These are phyloP conservation scores for Raffaelea albimanens DNA, from an alignment of 2,329 filamentous ascomycete genomes.

Conservation along the genomic window DNA sequence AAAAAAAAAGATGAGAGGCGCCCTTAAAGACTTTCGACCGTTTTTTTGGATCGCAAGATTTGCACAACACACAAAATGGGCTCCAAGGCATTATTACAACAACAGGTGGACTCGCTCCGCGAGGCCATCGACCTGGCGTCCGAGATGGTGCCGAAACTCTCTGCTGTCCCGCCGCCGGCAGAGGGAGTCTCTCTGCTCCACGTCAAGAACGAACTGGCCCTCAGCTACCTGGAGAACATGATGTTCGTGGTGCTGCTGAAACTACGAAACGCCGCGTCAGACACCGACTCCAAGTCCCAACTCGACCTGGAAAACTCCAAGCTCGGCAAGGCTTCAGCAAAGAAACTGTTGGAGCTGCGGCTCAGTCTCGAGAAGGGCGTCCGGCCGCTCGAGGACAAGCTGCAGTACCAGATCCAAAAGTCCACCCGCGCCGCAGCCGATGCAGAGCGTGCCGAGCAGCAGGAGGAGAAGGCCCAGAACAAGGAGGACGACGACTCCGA, in stretches of 20 bases:
- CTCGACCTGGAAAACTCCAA: slow-evolving; percentile 25
- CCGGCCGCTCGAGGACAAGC: slow-evolving; percentile 74
- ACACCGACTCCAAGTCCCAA: background rate
- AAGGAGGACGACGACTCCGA: slow-evolving; percentile 22
- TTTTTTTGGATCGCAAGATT: background rate
- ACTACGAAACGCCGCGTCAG: slow-evolving; percentile 46
- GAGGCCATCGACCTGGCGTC: slow-evolving; percentile 54
- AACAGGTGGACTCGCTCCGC: slow-evolving; percentile 46
- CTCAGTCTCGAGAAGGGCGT: slow-evolving; percentile 90
- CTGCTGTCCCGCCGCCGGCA: slow-evolving; percentile 60
- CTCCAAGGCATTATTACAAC: slow-evolving; percentile 21
- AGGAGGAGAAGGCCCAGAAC: slow-evolving; percentile 24
- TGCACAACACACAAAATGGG: slow-evolving; percentile 16
- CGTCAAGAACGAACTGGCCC: slow-evolving; percentile 91
- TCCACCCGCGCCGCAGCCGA: slow-evolving; percentile 82
- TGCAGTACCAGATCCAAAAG: slow-evolving; percentile 95
- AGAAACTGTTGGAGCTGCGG: slow-evolving; percentile 84
- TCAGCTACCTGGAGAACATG: slow-evolving; percentile 91
- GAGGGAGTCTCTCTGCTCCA: slow-evolving; percentile 92
- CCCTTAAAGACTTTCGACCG: background rate
- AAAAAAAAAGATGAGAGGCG: slow-evolving; percentile 6
- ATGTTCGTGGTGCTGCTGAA: slow-evolving; percentile 81
- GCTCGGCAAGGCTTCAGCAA: slow-evolving; percentile 59
- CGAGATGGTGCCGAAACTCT: slow-evolving; percentile 54
- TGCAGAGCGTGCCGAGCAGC: slow-evolving; percentile 38